Evolutionary conservation across 2,329 filamentous ascomycete species (phyloP), one percentile per base, ranked within the genome.

Genomic region (Hypoxylon sp.): DNA sequence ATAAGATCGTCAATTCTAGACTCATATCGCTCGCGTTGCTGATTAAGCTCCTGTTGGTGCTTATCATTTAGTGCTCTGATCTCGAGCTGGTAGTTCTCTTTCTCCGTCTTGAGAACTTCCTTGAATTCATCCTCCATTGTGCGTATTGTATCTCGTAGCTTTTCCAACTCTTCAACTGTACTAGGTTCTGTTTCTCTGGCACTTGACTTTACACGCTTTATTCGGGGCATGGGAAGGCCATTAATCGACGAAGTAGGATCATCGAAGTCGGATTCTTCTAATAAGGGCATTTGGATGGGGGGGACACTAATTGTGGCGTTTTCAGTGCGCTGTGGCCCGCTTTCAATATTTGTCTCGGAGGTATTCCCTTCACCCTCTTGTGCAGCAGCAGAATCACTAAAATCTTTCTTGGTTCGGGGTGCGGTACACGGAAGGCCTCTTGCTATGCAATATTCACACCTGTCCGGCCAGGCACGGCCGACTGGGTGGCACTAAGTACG

Each of bases 101-200:
- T 31, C 31, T 65, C 67, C 13, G 57, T 14, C 22, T 46, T 42
- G 9, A 71, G 61, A 11, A 71, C 17, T 19, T 70, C 70, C 17
- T 55, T 47, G 17, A 71, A 71, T 47, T 71, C 67, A 1, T 64
- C 64, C 31, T 71, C 70, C 63, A 71, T 70, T 3, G 11, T 48
- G 8, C 31, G 56, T 5, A 71, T 46, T 24, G 31, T 65, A 3
- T 14, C n/a, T 33, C 26, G 59, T 3, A 69, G 37, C 3, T 53
- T 26, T 47, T 57, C 33, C 31, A 60, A 50, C n/a, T 65, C 33
- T 33, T 57, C 37, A 29, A 31, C 55, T 8, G 13, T 5, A 17
- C 26, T 17, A 19, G 19, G 19, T 35, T 48, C 31, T 10, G 6
- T 8, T 26, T 55, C 52, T 57, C 9, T 29, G 8, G 17, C 31